Percentiles rank a stretch among this genome's conserved stretches.
Conservation (phyloP, 257 asterid genomes). For the Solanum bukasovii region DNA sequence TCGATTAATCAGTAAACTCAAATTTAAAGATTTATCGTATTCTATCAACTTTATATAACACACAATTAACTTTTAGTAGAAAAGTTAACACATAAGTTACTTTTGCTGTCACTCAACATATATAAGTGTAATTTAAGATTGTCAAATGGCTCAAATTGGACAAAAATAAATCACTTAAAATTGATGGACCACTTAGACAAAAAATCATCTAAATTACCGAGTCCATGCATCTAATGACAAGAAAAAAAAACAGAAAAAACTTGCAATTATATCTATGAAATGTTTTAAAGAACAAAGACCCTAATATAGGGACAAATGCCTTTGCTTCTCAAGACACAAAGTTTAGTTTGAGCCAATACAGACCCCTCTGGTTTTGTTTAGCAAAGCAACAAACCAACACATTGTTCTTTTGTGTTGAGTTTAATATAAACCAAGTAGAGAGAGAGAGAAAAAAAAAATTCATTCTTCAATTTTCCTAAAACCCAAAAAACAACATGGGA, state of each 20-base stretch:
- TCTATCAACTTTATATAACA: neutral
- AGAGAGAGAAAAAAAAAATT: neutral
- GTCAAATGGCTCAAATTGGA: neutral
- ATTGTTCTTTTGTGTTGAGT: conserved; percentile 21
- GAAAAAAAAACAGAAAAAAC: neutral
- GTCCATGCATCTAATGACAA: neutral
- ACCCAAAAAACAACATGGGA: conserved; percentile 31
- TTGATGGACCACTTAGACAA: neutral
- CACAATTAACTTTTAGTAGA: neutral
- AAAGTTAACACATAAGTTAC: neutral
- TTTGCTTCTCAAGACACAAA: conserved; percentile 36
- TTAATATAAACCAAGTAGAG: conserved; percentile 2
- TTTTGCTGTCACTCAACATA: neutral
- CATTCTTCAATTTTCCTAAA: conserved; percentile 5
- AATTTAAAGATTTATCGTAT: neutral
- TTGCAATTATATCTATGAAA: neutral
- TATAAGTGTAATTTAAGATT: neutral
- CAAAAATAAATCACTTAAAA: neutral
- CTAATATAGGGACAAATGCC: conserved; percentile 38
- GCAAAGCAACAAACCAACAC: conserved; percentile 35
- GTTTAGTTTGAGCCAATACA: conserved; percentile 34
- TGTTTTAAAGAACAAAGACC: conserved; percentile 10
- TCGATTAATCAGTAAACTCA: neutral
- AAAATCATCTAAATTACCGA: neutral
- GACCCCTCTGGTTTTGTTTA: conserved; percentile 16